Percentiles rank a stretch among this genome's conserved stretches.
phyloP scores from a whole-genome alignment of 257 asterid genomes.

The Nicotiana paniculata region DNA sequence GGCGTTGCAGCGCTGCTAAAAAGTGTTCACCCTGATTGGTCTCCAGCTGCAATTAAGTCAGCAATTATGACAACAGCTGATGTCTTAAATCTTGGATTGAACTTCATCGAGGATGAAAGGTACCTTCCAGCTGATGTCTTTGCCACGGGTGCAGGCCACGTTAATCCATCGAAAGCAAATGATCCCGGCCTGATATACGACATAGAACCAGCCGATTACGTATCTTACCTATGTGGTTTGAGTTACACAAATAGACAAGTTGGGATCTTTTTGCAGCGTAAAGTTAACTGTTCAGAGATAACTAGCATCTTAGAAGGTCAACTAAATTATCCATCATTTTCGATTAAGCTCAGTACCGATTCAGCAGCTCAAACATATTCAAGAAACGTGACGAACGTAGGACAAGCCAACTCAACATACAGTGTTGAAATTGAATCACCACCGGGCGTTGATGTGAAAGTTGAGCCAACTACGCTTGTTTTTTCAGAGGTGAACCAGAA shows the following conservation, averaged over 20 bases:
- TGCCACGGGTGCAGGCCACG: conserved; percentile 33
- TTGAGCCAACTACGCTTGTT: conserved; percentile 13
- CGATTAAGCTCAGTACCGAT: background rate
- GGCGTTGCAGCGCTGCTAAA: conserved; percentile 29
- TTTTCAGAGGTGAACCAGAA: conserved; percentile 13
- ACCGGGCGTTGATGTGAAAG: conserved; percentile 11
- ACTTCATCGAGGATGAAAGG: background rate
- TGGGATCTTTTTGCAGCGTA: background rate
- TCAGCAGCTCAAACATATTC: conserved; percentile 5
- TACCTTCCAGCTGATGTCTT: conserved; percentile 11
- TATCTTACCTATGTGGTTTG: conserved; percentile 26
- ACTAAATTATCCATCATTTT: conserved; percentile 36
- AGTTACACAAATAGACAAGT: conserved; percentile 19
- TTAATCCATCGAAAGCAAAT: conserved; percentile 25
- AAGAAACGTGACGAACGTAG: conserved; percentile 39
- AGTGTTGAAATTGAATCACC: background rate
- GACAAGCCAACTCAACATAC: conserved; percentile 24
- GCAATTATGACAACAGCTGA: conserved; percentile 30
- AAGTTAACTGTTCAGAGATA: conserved; percentile 1
- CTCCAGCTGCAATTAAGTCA: conserved; percentile 32
- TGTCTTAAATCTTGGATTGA: background rate
- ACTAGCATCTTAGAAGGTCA: conserved; percentile 17
- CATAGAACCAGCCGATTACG: conserved; percentile 9
- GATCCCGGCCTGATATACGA: conserved; percentile 37
- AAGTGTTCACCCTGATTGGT: conserved; percentile 29